Base-by-base conservation (phyloP, 257 asterid genomes). In the Solanum etuberosum region DNA sequence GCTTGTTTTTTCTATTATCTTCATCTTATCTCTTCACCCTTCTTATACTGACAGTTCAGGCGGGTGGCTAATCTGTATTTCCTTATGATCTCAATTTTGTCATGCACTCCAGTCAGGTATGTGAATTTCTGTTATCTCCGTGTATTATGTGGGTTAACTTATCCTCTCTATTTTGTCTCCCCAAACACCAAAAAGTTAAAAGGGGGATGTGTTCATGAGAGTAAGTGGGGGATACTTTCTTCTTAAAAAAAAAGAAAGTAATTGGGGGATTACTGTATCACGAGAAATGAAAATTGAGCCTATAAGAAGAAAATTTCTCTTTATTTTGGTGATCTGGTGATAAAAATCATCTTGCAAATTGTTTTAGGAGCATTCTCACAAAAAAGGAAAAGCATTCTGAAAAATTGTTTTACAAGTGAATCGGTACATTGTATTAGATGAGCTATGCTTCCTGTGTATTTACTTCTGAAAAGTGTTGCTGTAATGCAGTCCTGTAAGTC, bases 11-110 rank as follows among this genome's bases (percentile, higher is more conserved):
- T 73, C 61, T 70, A 42, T 87, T 71, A 85, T 76, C 89, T 92
- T 90, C 87, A 87, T 87, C 93, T 89, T 92, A 95, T 93, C 77
- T 90, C 71, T 83, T 87, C 87, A 86, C 61, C 86, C 83, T 51
- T 91, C 88, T 83, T 91, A 86, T 89, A 90, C 90, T 91, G 98
- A 93, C 99, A 97, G 99, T 96, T 97, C 98, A 96, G 98, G 93
- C 97, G 99, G 95, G 99, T 97, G 98, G 99, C 99, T 90, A 97
- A 97, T 94, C 96, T 96, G 91, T 97, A 97, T 91, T 97, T 97
- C 90, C 98, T 97, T 87, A 93, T 97, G 98, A 97, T 97, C 90
- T 97, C 99, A 86, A 93, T 97, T 91, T 90, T 97, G 94, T 97
- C 99, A 67, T 97, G 99, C 92, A 97, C 99, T 88, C 99, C 99